Evolutionary conservation across 768 basidiomycete species (phyloP).

Genomic region (Tephrocybe sp.): DNA sequence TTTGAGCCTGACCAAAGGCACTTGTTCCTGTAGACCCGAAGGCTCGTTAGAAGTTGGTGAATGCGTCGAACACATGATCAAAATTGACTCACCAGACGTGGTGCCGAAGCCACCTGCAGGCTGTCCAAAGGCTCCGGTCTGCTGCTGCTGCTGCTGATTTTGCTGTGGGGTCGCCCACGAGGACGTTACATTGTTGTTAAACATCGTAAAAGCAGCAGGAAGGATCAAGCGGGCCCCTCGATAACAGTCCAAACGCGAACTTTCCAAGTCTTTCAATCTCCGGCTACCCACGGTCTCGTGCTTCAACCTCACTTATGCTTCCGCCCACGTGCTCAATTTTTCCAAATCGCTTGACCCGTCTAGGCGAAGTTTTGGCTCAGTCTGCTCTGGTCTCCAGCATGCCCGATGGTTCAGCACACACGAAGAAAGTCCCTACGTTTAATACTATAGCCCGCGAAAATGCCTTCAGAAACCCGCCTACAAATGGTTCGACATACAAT

Average conservation of each 20-base stretch:
- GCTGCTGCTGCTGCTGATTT: constrained; percentile 59
- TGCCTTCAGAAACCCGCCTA: constrained; percentile 73
- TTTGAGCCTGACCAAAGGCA: constrained; percentile 60
- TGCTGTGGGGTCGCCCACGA: constrained; percentile 71
- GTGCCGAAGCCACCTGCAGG: constrained; percentile 58
- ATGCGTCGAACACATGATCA: constrained; percentile 20
- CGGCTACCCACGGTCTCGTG: constrained; percentile 28
- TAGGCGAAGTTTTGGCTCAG: neutral
- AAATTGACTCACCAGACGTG: constrained; percentile 41
- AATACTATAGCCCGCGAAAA: constrained; percentile 81
- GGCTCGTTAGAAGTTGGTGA: constrained; percentile 32
- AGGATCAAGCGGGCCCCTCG: neutral
- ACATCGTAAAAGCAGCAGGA: constrained; percentile 46
- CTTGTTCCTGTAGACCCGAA: constrained; percentile 52
- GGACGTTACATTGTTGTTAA: constrained; percentile 55
- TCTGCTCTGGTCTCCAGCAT: constrained; percentile 32
- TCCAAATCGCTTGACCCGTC: constrained; percentile 5
- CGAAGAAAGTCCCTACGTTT: constrained; percentile 58
- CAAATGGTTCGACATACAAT: constrained; percentile 65
- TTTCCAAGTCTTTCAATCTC: constrained; percentile 35
- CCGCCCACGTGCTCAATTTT: constrained; percentile 36
- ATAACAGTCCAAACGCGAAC: constrained; percentile 16
- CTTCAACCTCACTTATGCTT: neutral
- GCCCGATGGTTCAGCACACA: constrained; percentile 47
- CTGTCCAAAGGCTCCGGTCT: constrained; percentile 69